A percentile compares a stretch with the other conserved stretches of the same genome.
These are phyloP conservation scores for Ceratocystis huliohia DNA, from an alignment of 2,329 filamentous ascomycete species.

Conservation along the genomic window DNA sequence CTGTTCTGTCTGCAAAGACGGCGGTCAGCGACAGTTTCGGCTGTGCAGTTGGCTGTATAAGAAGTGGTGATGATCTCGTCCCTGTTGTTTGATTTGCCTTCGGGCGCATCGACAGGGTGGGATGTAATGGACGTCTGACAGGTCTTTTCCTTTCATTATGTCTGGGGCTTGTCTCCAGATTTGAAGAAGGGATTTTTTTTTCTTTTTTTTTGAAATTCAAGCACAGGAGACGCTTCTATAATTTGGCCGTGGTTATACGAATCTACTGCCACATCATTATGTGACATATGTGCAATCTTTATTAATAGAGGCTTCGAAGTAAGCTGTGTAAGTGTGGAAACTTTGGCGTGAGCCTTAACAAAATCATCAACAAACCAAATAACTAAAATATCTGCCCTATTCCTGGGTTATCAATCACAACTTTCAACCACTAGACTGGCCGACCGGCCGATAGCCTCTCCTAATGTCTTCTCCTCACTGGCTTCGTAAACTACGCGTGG, in stretches of 20 bases:
- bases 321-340: too few relatives aligned
- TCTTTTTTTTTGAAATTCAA: background rate
- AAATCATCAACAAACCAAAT: background rate
- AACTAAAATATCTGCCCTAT: background rate
- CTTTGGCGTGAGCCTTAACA: too few relatives aligned
- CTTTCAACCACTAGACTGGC: constrained; percentile 83
- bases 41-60: constrained; percentile 48
- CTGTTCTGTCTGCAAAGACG: constrained; percentile 50
- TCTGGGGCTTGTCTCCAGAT: constrained; percentile 27
- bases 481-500: constrained; percentile 70
- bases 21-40: constrained; percentile 32
- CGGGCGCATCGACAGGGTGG: constrained; percentile 66
- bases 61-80: constrained; percentile 93
- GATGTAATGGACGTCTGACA: constrained; percentile 85
- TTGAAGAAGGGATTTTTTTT: constrained; percentile 36
- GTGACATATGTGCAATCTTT: too few relatives aligned
- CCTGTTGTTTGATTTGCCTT: constrained; percentile 58
- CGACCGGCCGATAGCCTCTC: constrained; percentile 63
- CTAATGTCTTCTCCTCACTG: constrained; percentile 51
- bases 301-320: too few relatives aligned
- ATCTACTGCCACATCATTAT: too few relatives aligned
- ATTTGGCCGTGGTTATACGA: too few relatives aligned
- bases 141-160: constrained; percentile 43
- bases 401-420: constrained; percentile 25
- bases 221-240: too few relatives aligned